Base-by-base conservation (phyloP, 2,329 filamentous ascomycete genomes). In the Blumeria hordei region DNA sequence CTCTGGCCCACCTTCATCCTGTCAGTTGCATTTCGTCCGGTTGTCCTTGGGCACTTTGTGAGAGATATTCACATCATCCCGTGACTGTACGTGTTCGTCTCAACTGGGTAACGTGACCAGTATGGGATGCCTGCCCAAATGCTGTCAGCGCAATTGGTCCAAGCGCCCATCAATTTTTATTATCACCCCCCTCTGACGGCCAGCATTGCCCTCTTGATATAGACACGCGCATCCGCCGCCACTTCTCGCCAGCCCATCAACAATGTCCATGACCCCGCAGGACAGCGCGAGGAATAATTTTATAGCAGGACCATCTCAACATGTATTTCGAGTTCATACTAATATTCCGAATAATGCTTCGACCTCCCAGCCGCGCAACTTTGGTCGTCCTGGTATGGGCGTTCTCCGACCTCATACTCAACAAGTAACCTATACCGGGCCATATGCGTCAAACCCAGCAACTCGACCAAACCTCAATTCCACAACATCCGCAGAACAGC, bases 401-500 rank as follows among this genome's bases (percentile, higher is more conserved):
- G 59, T 60, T 34, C 62, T 63, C 53, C 62, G 60, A 49, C 60
- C 60, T 49, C 59, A 60, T 51, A 61, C 37, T 10, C 54, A 65
- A 54, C 60, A 64, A 45, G 62, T 61, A 5, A 60, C 64, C 21
- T 65, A 65, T 55, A 57, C 61, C 8, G 64, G 62, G 6, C 64
- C 62, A 36, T 64, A 64, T 53, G 58, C 62, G 11, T 53, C 58
- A 21, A 58, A 55, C 34, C 54, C 58, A n/a, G 53, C 58, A 11
- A 51, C 60, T 16, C 56, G 62, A 43, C 60, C 62, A 49, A 63
- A 62, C 61, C 59, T 58, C 33, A 59, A 55, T 49, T 56, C 51
- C 45, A 59, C 59, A 54, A 59, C 62, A 11, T 64, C 63, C 50
- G 64, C 63, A 50, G 64, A 65, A 54, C 64, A 65, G 57, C 64